phyloP scores from a whole-genome alignment of 2,329 filamentous ascomycete species.

The Colletotrichum nymphaeae region DNA sequence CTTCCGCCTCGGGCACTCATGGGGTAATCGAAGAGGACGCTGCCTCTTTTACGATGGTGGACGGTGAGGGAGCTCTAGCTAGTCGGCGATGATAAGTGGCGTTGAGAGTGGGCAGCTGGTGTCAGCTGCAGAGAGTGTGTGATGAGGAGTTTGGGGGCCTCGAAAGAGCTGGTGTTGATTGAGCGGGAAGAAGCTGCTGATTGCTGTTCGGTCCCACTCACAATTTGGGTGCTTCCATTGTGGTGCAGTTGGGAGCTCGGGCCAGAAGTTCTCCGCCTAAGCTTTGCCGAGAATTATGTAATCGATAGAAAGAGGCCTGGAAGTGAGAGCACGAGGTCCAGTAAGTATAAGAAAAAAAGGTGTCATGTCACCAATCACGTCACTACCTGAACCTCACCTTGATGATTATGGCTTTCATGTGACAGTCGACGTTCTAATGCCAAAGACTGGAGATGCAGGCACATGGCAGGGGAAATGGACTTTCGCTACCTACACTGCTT shows the following conservation, averaged over 20 bases:
- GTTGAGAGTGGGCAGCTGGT: conserved; percentile 31
- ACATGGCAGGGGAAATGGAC: not conserved
- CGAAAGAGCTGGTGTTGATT: conserved; percentile 31
- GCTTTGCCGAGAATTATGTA: conserved; percentile 17
- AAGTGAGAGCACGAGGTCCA: not conserved
- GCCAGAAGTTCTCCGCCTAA: conserved; percentile 38
- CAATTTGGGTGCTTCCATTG: not conserved
- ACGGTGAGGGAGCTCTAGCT: conserved; percentile 22
- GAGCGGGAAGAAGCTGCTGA: conserved; percentile 23
- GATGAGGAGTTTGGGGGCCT: conserved; percentile 28
- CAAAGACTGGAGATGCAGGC: not conserved
- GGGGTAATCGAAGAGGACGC: conserved; percentile 13
- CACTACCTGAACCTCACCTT: not conserved
- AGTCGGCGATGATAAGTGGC: conserved; percentile 27
- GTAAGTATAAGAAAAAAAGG: not conserved
- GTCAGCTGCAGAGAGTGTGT: conserved; percentile 31
- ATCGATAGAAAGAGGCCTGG: not conserved
- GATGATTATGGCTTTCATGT: not conserved
- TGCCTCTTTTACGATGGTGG: conserved; percentile 33
- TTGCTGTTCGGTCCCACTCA: conserved; percentile 25
- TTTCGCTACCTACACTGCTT: not conserved
- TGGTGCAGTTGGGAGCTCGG: conserved; percentile 32
- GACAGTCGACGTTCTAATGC: not conserved
- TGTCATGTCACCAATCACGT: not conserved
- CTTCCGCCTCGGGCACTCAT: conserved; percentile 38